A percentile compares a stretch with the other conserved stretches of the same genome.
Conservation (phyloP, 2,329 filamentous ascomycete species). For the Sporothrix mexicana region DNA sequence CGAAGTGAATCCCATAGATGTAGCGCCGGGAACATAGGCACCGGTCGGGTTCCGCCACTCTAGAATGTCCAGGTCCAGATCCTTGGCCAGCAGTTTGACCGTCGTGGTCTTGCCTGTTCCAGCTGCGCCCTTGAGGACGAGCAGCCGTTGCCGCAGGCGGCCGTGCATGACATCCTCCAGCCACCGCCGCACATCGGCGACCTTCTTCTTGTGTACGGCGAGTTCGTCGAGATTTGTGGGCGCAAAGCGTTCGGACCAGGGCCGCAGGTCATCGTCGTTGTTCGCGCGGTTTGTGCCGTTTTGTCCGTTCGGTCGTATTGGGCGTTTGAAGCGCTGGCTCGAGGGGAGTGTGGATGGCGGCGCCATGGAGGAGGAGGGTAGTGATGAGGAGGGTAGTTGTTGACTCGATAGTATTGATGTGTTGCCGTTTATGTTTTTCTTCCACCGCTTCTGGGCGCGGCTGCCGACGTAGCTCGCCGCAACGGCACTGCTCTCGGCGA, state of each 20-base stretch:
- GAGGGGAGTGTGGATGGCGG: constrained; percentile 40
- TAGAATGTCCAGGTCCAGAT: constrained; percentile 76
- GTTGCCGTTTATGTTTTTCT: constrained; percentile 41
- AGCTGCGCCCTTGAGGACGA: constrained; percentile 87
- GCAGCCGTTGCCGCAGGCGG: constrained; percentile 69
- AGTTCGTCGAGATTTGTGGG: constrained; percentile 79
- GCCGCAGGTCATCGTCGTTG: constrained; percentile 64
- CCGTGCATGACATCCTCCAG: constrained; percentile 75
- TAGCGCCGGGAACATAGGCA: constrained; percentile 46
- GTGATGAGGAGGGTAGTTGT: background rate
- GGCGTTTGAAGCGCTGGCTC: constrained; percentile 61
- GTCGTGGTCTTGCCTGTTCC: constrained; percentile 94
- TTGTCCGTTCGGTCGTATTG: constrained; percentile 41
- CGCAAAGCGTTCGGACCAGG: constrained; percentile 87
- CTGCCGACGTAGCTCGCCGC: constrained; percentile 61
- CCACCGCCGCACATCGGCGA: constrained; percentile 84
- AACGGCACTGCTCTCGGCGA: constrained; percentile 57
- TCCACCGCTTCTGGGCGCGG: constrained; percentile 61
- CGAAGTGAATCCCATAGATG: constrained; percentile 69
- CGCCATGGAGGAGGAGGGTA: background rate
- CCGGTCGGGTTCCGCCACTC: constrained; percentile 89
- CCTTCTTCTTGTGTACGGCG: constrained; percentile 93
- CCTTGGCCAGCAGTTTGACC: constrained; percentile 74
- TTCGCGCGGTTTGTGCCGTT: constrained; percentile 32
- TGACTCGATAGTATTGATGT: background rate